Evolutionary conservation across 495 filamentous ascomycete species (phyloP).

Genomic region (Neurospora cerealis): DNA sequence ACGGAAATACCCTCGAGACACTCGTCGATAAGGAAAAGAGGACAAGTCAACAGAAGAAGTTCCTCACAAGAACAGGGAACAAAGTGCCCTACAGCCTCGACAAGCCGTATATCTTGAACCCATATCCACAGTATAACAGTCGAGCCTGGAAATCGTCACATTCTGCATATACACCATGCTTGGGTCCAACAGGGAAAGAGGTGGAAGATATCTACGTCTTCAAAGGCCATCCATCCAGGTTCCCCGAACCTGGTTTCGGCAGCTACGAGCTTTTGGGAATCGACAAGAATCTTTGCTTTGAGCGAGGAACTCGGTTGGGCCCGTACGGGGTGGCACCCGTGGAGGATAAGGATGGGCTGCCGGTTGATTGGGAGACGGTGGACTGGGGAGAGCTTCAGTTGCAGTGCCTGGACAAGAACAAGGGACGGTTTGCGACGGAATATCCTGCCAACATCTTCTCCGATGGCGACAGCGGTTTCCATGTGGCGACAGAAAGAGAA

Average conservation of each 20-base stretch:
- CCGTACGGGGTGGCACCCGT: constrained; percentile 60
- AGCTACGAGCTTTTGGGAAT: constrained; percentile 64
- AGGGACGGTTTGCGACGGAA: constrained; percentile 41
- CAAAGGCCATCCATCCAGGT: constrained; percentile 54
- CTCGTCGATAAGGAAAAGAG: constrained; percentile 24
- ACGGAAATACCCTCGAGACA: constrained; percentile 35
- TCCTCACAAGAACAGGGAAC: constrained; percentile 15
- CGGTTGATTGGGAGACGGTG: constrained; percentile 54
- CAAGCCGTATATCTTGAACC: constrained; percentile 32
- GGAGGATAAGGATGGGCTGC: constrained; percentile 22
- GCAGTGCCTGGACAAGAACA: constrained; percentile 52
- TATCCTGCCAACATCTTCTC: constrained; percentile 24
- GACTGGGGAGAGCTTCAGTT: constrained; percentile 63
- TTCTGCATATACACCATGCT: constrained; percentile 26
- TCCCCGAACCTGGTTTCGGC: constrained; percentile 72
- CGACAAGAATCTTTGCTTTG: constrained; percentile 79
- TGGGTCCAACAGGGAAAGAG: constrained; percentile 21
- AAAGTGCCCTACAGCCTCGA: constrained; percentile 19
- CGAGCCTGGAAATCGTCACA: constrained; percentile 18
- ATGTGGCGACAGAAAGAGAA: background rate
- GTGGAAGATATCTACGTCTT: constrained; percentile 34
- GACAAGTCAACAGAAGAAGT: constrained; percentile 9
- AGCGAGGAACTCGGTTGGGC: constrained; percentile 74
- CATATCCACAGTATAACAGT: constrained; percentile 39
- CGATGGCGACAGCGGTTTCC: background rate